Evolutionary conservation across 768 basidiomycete genomes (phyloP).

Genomic region (Collybia mongolica): DNA sequence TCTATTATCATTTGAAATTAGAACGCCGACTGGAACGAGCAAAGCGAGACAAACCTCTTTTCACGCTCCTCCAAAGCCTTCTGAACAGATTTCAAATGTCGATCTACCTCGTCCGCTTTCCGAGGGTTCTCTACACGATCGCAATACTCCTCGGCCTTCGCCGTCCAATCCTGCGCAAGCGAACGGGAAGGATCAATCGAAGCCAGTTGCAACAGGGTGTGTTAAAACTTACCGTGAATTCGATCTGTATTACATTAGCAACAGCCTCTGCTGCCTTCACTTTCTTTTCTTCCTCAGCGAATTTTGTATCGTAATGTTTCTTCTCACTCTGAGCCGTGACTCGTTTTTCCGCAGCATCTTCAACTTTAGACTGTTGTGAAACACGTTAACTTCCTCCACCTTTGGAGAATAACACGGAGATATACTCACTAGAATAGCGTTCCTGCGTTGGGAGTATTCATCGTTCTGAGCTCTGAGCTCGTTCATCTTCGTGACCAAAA

Average conservation of each 20-base stretch:
- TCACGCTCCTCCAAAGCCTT: slow-evolving; percentile 67
- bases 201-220: background rate
- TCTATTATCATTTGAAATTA: slow-evolving; percentile 30
- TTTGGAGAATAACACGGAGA: background rate
- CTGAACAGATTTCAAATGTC: slow-evolving; percentile 61
- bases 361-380: slow-evolving; percentile 43
- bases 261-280: slow-evolving; percentile 44
- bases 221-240: slow-evolving; percentile 52
- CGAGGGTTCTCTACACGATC: slow-evolving; percentile 57
- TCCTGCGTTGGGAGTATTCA: slow-evolving; percentile 46
- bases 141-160: slow-evolving; percentile 62
- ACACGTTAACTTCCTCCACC: background rate
- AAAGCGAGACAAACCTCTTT: slow-evolving; percentile 41
- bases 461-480: slow-evolving; percentile 46
- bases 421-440: slow-evolving; percentile 42
- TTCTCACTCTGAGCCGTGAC: slow-evolving; percentile 48
- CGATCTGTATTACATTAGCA: slow-evolving; percentile 52
- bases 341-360: slow-evolving; percentile 46
- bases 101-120: slow-evolving; percentile 51
- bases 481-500: slow-evolving; percentile 41
- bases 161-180: slow-evolving; percentile 55
- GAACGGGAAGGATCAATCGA: background rate
- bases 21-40: background rate
- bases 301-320: slow-evolving; percentile 50
- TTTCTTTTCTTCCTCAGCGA: slow-evolving; percentile 45